phyloP scores from a whole-genome alignment of 2,329 filamentous ascomycete genomes.

The Periconia sp. region DNA sequence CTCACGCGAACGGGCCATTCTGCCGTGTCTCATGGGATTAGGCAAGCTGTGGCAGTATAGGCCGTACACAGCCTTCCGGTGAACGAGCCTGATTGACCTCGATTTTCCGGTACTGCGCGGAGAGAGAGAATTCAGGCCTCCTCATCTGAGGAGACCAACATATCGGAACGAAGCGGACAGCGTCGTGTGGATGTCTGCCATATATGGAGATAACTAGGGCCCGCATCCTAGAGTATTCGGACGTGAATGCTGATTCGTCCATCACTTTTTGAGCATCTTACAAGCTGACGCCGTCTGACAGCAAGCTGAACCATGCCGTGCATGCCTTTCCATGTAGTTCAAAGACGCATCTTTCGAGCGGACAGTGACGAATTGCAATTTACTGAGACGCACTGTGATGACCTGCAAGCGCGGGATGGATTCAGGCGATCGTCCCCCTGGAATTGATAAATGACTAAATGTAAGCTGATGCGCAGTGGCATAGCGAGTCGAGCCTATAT shows the following conservation, averaged over 20 bases:
- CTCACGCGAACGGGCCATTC: too few species aligned
- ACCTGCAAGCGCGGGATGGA: conserved; percentile 20
- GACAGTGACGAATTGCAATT: conserved; percentile 1
- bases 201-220: conserved; percentile 8
- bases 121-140: too few species aligned
- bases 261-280: conserved; percentile 8
- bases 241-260: conserved; percentile 13
- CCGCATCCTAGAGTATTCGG: conserved; percentile 5
- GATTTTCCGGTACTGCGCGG: too few species aligned
- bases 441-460: background rate
- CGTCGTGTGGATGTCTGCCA: conserved; percentile 4
- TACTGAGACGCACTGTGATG: conserved; percentile 20
- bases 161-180: conserved; percentile 3
- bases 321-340: background rate
- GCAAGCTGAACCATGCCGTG: conserved; percentile 4
- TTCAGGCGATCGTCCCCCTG: conserved; percentile 8
- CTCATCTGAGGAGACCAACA: too few species aligned
- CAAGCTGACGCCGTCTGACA: conserved; percentile 9
- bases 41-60: background rate
- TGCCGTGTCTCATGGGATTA: too few species aligned
- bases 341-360: conserved; percentile 5
- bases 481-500: conserved; percentile 2
- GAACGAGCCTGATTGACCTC: too few species aligned
- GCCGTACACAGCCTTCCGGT: background rate
- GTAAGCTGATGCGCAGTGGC: conserved; percentile 11